phyloP scores from a whole-genome alignment of 306 rosid species.

The Vigna nakashimae region DNA sequence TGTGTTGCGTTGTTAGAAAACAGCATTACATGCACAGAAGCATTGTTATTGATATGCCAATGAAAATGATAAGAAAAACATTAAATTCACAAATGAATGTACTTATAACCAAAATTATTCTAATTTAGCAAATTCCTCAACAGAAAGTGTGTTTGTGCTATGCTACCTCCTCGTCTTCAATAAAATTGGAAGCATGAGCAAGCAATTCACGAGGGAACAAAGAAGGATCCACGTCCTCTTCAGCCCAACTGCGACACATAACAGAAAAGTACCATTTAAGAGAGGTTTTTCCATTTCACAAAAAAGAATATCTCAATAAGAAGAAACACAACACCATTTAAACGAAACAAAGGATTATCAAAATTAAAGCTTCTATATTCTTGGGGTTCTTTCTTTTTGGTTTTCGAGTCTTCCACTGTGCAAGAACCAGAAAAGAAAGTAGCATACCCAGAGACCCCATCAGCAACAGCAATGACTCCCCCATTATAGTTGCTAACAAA shows the following conservation, averaged over 20 bases:
- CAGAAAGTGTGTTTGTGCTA: constrained; percentile 16
- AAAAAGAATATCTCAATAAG: background rate
- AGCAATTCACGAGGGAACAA: constrained; percentile 82
- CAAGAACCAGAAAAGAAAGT: constrained; percentile 29
- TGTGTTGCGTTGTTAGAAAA: constrained; percentile 28
- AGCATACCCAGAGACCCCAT: constrained; percentile 96
- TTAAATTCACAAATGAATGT: background rate
- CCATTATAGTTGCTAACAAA: constrained; percentile 74
- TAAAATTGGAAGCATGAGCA: constrained; percentile 67
- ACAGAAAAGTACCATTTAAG: constrained; percentile 17
- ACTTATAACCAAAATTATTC: background rate
- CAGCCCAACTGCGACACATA: constrained; percentile 73
- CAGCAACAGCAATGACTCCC: constrained; percentile 92
- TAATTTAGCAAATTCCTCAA: constrained; percentile 7
- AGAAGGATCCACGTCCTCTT: constrained; percentile 88
- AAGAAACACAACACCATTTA: constrained; percentile 18
- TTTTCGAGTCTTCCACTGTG: background rate
- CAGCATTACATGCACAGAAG: constrained; percentile 33
- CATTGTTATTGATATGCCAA: background rate
- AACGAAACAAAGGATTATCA: background rate
- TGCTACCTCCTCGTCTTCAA: constrained; percentile 74
- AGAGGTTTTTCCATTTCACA: constrained; percentile 6
- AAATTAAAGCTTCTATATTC: background rate
- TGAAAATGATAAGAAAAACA: background rate
- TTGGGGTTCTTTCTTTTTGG: background rate